A percentile compares a stretch with the other conserved stretches of the same genome.
phyloP scores from a whole-genome alignment of 2,329 filamentous ascomycete species.

The Diplodia sapinea region DNA sequence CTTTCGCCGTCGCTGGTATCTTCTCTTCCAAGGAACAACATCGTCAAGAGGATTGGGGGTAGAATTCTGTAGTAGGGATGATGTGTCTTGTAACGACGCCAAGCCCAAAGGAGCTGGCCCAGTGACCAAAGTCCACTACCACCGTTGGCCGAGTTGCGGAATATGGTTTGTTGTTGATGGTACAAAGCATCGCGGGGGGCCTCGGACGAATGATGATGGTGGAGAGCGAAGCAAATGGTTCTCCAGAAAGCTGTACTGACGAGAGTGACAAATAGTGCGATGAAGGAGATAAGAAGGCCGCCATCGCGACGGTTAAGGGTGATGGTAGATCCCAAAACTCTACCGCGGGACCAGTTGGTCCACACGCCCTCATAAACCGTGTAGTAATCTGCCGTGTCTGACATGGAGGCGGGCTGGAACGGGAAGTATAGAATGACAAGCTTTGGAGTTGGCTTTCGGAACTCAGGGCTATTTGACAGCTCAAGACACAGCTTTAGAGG shows the following conservation, averaged over 20 bases:
- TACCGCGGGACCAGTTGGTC: slow-evolving; percentile 44
- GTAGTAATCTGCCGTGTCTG: background rate
- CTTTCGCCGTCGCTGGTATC: too few species aligned
- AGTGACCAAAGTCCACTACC: background rate
- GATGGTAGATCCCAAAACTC: slow-evolving; percentile 38
- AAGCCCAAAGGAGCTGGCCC: background rate
- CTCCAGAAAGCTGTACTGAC: slow-evolving; percentile 36
- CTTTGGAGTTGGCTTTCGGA: too few species aligned
- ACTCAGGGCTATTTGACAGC: too few species aligned
- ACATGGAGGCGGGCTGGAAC: background rate
- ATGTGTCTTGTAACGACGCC: background rate
- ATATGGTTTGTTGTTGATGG: slow-evolving; percentile 34
- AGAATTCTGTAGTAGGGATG: background rate
- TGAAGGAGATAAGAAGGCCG: slow-evolving; percentile 43
- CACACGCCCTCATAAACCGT: slow-evolving; percentile 40
- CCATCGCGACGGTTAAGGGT: slow-evolving; percentile 35
- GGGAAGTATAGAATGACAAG: too few species aligned
- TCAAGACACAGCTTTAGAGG: too few species aligned
- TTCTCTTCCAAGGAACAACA: background rate
- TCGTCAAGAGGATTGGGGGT: slow-evolving; percentile 3
- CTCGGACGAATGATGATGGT: slow-evolving; percentile 34
- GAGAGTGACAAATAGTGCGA: slow-evolving; percentile 43
- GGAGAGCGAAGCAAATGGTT: slow-evolving; percentile 35
- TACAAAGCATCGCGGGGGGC: slow-evolving; percentile 36
- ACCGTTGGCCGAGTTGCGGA: slow-evolving; percentile 26